These are phyloP conservation scores for Pilasporangium apinafurcum DNA, from an alignment of 352 stramenopile genomes.

Conservation along the genomic window DNA sequence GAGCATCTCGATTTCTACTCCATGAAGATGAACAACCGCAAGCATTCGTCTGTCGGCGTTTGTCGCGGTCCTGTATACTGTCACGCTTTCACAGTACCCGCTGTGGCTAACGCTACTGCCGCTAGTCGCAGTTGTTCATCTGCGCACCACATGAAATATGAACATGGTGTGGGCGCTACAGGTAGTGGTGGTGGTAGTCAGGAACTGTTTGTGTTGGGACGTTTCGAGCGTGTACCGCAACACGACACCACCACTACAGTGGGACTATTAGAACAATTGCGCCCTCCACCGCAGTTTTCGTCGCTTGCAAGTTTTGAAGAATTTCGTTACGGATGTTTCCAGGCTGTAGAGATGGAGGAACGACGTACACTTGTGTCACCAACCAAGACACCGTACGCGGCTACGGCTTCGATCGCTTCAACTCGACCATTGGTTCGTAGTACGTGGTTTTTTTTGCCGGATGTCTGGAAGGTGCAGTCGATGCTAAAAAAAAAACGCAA, in stretches of 20 bases:
- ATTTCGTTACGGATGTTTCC: slow-evolving; percentile 78
- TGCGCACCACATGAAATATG: slow-evolving; percentile 60
- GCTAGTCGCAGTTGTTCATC: background rate
- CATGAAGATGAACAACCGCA: slow-evolving; percentile 88
- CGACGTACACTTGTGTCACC: slow-evolving; percentile 23
- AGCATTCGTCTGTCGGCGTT: slow-evolving; percentile 79
- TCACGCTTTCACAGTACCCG: slow-evolving; percentile 42
- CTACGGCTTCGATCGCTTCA: background rate
- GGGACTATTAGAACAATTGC: slow-evolving; percentile 30
- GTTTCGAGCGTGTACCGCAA: slow-evolving; percentile 75
- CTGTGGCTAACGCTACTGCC: slow-evolving; percentile 1
- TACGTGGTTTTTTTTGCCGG: slow-evolving; percentile 83
- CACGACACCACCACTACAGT: slow-evolving; percentile 51
- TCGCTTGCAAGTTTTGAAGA: slow-evolving; percentile 48
- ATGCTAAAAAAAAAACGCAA: slow-evolving; percentile 89
- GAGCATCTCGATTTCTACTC: slow-evolving; percentile 88
- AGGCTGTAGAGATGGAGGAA: slow-evolving; percentile 79
- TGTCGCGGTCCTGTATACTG: slow-evolving; percentile 78
- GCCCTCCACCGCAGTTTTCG: slow-evolving; percentile 32
- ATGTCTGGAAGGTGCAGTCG: slow-evolving; percentile 86
- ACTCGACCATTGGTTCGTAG: slow-evolving; percentile 24
- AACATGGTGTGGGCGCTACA: slow-evolving; percentile 26
- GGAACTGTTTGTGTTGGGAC: slow-evolving; percentile 69
- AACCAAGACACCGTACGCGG: slow-evolving; percentile 4
- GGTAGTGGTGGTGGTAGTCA: slow-evolving; percentile 29